Evolutionary conservation across 345 rosid genomes (phyloP), one percentile per base, ranked within the genome.

Genomic region (Capsella bursapastoris): DNA sequence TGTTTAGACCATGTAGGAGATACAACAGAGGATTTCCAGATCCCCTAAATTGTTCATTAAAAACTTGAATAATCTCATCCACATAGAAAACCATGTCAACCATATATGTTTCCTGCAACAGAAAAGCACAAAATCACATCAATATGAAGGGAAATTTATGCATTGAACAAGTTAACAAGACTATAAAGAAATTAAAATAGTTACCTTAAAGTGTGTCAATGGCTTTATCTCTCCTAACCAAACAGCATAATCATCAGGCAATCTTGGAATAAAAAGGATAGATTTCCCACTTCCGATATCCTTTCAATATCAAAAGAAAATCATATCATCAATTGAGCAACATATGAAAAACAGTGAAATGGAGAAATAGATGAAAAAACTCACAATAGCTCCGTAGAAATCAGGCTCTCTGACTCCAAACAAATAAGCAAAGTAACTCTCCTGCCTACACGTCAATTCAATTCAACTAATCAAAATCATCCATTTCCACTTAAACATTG

Each of bases 141-240:
- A 29, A 40, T n/a, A 11, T 66, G 25, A 44, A 28, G 2, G 2
- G 1, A 73, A 53, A 70, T 34, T 59, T 37, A 35, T 0, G 15
- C 57, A 78, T 22, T 0, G 4, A 29, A 41, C 6, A 43, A 70
- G 51, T 2, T 64, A 62, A 70, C 43, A 57, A 32, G 71, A 44
- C 71, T 35, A 28, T 32, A 15, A 48, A 48, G 15, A 38, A 41
- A 68, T 5, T 8, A 3, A 71, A 40, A 29, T 3, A 62, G 1
- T 14, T 49, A 92, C 98, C 97, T 90, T 77, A 64, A 89, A 89
- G 83, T 81, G 79, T 0, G 86, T 76, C 22, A 78, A 53, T 12
- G 90, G 83, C 88, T 87, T 87, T 74, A 93, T 89, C 83, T 89
- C 88, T 56, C 98, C 98, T 81, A 90, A 68, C 97, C 98, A 93